Evolutionary conservation across 164 flowering plant genomes (phyloP).

Genomic region (Litsea cubeba): DNA sequence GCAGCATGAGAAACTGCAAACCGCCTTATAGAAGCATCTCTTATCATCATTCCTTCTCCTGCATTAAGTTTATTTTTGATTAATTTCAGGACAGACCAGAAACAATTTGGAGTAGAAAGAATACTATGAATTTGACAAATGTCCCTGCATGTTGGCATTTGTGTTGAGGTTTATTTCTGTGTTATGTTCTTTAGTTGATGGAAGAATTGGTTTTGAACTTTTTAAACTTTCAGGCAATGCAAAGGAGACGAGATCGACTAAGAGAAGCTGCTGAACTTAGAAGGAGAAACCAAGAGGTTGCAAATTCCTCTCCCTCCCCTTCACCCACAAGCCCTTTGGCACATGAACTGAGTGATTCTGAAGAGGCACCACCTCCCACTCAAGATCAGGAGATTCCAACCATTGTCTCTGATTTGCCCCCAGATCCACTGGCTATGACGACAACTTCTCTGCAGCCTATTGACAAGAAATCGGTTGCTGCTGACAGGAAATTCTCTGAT

Average conservation of each 20-base stretch:
- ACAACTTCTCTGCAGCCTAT: conserved; percentile 22
- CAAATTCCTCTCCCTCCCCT: background rate
- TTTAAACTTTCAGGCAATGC: conserved; percentile 47
- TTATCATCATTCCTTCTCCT: no score
- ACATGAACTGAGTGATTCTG: conserved; percentile 14
- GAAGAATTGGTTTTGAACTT: background rate
- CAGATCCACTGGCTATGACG: conserved; percentile 14
- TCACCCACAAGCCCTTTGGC: conserved; percentile 26
- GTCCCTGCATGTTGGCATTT: no score
- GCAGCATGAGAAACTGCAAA: no score
- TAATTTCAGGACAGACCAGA: no score
- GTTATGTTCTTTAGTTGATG: background rate
- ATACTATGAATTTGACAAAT: no score
- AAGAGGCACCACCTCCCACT: conserved; percentile 14
- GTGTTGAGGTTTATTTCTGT: no score
- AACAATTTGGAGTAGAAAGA: no score
- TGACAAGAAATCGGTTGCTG: conserved; percentile 1
- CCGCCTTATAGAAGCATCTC: no score
- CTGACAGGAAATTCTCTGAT: no score
- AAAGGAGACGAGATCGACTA: conserved; percentile 60
- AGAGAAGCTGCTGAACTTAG: conserved; percentile 25
- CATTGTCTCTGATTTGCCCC: conserved; percentile 21
- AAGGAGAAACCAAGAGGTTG: conserved; percentile 4
- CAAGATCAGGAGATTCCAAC: background rate
- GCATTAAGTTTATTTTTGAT: no score